Evolutionary conservation across 1,284 basidiomycete genomes (phyloP).

Genomic region (Heterobasidion parviporum): DNA sequence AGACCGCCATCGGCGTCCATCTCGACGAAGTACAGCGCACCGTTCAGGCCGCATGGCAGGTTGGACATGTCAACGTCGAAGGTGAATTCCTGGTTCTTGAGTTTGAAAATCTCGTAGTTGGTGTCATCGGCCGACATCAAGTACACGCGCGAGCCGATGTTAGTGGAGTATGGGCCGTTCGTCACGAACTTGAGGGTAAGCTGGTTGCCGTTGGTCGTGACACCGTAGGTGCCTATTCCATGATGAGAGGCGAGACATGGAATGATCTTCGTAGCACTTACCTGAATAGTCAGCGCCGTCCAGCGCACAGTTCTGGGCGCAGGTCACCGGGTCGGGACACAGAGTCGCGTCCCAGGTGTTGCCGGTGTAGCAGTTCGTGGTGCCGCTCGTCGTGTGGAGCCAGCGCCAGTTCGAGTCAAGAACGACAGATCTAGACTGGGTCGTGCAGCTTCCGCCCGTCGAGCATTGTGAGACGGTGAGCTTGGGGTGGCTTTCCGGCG

Average conservation of each 20-base stretch:
- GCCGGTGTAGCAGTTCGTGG: conserved; percentile 50
- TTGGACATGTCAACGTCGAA: conserved; percentile 51
- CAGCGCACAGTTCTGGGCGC: conserved; percentile 28
- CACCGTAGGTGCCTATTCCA: conserved; percentile 24
- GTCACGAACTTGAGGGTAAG: conserved; percentile 43
- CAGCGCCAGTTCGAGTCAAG: conserved; percentile 50
- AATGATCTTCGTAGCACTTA: no score
- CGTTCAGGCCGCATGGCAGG: conserved; percentile 49
- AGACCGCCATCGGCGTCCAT: conserved; percentile 33
- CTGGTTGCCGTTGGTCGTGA: conserved; percentile 26
- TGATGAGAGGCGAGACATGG: no score
- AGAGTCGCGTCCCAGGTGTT: conserved; percentile 40
- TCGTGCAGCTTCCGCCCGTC: conserved; percentile 28
- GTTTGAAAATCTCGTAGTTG: conserved; percentile 43
- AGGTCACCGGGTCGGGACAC: conserved; percentile 37
- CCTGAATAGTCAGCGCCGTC: conserved; percentile 27
- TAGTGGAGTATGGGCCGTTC: conserved; percentile 21
- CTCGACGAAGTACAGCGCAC: conserved; percentile 33
- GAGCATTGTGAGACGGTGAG: conserved; percentile 33
- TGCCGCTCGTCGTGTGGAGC: conserved; percentile 32
- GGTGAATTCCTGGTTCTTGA: conserved; percentile 46
- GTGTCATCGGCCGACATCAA: conserved; percentile 33
- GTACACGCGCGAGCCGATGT: conserved; percentile 53
- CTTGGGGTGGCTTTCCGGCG: conserved; percentile 31
- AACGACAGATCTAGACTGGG: conserved; percentile 24